Percentiles rank a stretch among this genome's conserved stretches.
Evolutionary conservation across 1,139 yeast species (phyloP).

Genomic region (Hansenula lynferdii): DNA sequence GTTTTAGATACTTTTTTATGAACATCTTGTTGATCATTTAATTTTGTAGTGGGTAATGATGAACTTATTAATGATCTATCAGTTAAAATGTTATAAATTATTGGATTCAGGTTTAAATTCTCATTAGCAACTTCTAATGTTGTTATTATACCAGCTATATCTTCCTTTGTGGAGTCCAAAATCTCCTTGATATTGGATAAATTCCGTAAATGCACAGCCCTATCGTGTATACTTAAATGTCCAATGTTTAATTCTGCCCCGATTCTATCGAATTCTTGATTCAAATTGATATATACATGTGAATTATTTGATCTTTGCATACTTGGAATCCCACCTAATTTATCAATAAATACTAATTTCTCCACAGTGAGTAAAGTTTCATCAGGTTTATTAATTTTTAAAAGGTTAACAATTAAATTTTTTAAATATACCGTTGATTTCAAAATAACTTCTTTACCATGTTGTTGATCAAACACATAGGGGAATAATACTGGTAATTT

Average conservation of each 20-base stretch:
- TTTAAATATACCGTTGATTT: conserved; percentile 14
- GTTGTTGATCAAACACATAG: conserved; percentile 9
- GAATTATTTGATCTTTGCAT: conserved; percentile 75
- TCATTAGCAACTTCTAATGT: conserved; percentile 24
- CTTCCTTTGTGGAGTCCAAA: conserved; percentile 26
- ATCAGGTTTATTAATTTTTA: conserved; percentile 9
- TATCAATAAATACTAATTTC: conserved; percentile 74
- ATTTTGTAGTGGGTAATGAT: conserved; percentile 74
- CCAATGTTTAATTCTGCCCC: conserved; percentile 45
- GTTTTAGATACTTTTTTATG: conserved; percentile 39
- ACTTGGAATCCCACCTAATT: conserved; percentile 87
- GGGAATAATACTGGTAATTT: conserved; percentile 19
- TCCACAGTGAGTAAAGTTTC: conserved; percentile 50
- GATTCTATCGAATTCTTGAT: conserved; percentile 74
- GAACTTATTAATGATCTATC: conserved; percentile 93
- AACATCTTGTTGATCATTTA: conserved; percentile 19
- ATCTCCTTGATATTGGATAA: conserved; percentile 28
- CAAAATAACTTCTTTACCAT: conserved; percentile 14
- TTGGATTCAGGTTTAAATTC: conserved; percentile 44
- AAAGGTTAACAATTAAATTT: conserved; percentile 14
- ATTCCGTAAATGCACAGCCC: conserved; percentile 26
- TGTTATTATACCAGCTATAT: conserved; percentile 35
- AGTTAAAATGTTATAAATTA: conserved; percentile 82
- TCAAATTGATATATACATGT: conserved; percentile 81
- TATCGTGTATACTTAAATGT: conserved; percentile 13